These are phyloP conservation scores for Cryptosporidium xiaoi DNA, from an alignment of 169 alveolate species.

Conservation along the genomic window DNA sequence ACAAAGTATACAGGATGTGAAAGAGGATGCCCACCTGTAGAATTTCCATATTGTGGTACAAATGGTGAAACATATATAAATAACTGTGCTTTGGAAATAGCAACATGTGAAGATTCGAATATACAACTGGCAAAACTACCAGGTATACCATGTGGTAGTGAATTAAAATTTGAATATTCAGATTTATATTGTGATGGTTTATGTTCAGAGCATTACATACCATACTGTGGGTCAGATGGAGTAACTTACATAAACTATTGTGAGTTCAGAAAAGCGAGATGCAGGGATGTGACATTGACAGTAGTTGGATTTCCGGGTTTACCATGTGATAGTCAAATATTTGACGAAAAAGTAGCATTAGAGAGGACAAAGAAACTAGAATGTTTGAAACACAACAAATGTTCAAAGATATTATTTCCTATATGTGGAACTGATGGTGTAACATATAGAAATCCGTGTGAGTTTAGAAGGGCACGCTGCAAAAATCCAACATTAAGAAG, in stretches of 20 bases:
- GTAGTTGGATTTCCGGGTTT: slow-evolving; percentile 72
- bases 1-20: slow-evolving; percentile 72
- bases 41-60: slow-evolving; percentile 72
- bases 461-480: slow-evolving; percentile 60
- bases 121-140: slow-evolving; percentile 57
- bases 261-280: slow-evolving; percentile 55
- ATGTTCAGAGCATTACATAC: slow-evolving; percentile 71
- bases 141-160: slow-evolving; percentile 75
- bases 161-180: slow-evolving; percentile 1
- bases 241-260: slow-evolving; percentile 54
- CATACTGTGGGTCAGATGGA: slow-evolving; percentile 64
- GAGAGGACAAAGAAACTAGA: slow-evolving; percentile 40
- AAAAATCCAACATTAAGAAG: slow-evolving; percentile 42
- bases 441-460: slow-evolving; percentile 67
- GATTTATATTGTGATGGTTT: slow-evolving; percentile 31
- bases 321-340: slow-evolving; percentile 71
- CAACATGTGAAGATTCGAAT: slow-evolving; percentile 60
- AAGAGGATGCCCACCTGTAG: slow-evolving; percentile 64
- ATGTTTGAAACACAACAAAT: slow-evolving; percentile 28
- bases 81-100: slow-evolving; percentile 55
- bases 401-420: slow-evolving; percentile 32
- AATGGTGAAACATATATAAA: slow-evolving; percentile 57
- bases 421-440: slow-evolving; percentile 69
- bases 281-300: slow-evolving; percentile 43
- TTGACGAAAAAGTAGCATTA: slow-evolving; percentile 41